Evolutionary conservation across 2,329 filamentous ascomycete species (phyloP), one percentile per base, ranked within the genome.

Genomic region (Arthroderma uncinatum): DNA sequence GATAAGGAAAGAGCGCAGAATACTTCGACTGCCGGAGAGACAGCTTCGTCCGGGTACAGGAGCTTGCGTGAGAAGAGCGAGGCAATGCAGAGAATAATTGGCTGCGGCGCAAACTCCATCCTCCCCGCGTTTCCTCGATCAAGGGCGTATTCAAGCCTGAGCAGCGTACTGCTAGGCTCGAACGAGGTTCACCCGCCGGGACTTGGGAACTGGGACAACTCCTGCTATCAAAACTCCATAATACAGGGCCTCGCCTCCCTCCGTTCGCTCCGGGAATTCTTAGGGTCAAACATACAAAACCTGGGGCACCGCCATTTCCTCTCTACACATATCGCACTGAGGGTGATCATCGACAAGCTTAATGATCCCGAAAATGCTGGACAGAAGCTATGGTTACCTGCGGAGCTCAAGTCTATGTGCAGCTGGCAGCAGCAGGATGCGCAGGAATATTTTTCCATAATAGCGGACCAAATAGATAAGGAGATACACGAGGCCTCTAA

Each of bases 351-450:
- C 53, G 73, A 73, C n/a, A 81, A 83, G 57, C 75, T 96, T 37
- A 88, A 86, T 64, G 79, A 86, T 65, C 73, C 80, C 0, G 74
- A 78, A 7, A 88, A 90, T 64, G 85, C 88, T 60, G 89, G 89
- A 6, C 80, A 79, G 64, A 85, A 84, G 19, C 76, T 96, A 12
- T 95, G 89, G 89, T 90, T 90, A 5, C 87, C 89, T 0, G 75
- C 80, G 0, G 82, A 86, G 56, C 75, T 96, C 48, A 95, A 95
- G 71, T 91, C 85, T 8, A 94, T 97, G 85, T 92, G 86, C 70
- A 95, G 88, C 30, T 95, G 87, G 82, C 87, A 94, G 64, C 93
- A 97, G 68, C 93, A 98, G 71, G 93, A 98, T 72, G 93, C 93
- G 4, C 93, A 97, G 68, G 93, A 98, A 70, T 98, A 97, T 70